Base-by-base conservation (phyloP, 1,284 basidiomycete species). In the Trametes versicolor region DNA sequence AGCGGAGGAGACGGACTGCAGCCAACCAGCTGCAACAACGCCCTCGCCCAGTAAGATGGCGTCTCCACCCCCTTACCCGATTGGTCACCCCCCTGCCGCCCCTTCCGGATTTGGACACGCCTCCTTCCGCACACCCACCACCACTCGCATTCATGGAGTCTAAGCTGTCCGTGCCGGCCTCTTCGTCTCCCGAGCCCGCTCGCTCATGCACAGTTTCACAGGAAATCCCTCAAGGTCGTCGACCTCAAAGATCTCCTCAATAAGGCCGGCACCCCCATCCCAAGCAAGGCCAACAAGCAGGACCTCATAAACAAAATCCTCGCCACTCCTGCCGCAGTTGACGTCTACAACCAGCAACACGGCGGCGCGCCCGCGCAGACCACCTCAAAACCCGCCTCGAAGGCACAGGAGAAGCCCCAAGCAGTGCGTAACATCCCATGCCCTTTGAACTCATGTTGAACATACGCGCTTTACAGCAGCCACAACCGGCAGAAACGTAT, bases 181-280 rank as follows among this genome's bases (percentile, higher is more conserved):
- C 61, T 56, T 55, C 49, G 13, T 27, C 23, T 7, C 41, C 23
- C 37, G 25, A 52, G 29, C 9, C 19, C 47, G 58, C 27, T 13
- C 49, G 49, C 64, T 71, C 62, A 71, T 64, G 6, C 41, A 43
- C 23, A 34, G 23, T 25, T 29, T 27, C 36, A 32, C 72, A 83
- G 82, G 25, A 88, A 88, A 78, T 76, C 86, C 2, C 86, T 92
- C 80, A 92, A 90, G 77, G 90, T 92, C 75, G 82, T 83, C 39
- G 90, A 92, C 67, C 87, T 92, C 76, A 88, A 82, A 72, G 82
- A 85, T 60, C 83, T 92, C 69, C 85, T 91, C 70, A 58, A 81
- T 56, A 81, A 81, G 53, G 89, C 88, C 34, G 68, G 74, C 47
- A 78, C 86, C 58, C 41, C 83, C 13, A 75, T 82, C 50, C 82